Evolutionary conservation across 2,329 filamentous ascomycete genomes (phyloP).

Genomic region (Chlorencoelia australis): DNA sequence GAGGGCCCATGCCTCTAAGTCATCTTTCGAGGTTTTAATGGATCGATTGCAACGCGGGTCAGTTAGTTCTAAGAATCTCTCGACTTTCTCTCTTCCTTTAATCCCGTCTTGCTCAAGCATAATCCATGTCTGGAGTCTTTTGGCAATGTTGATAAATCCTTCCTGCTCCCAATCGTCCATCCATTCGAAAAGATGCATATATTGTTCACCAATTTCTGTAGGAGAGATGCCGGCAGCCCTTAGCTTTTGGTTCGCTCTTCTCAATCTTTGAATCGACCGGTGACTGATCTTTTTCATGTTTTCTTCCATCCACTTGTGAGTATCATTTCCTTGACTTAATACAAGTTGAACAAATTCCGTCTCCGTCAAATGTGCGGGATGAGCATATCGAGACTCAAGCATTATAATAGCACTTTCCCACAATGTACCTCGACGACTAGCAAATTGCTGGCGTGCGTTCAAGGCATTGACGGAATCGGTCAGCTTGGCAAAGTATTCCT

Average conservation of each 20-base stretch:
- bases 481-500: conserved; percentile 1
- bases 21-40: no score
- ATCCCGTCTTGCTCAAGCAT: no score
- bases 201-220: conserved; percentile 6
- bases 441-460: conserved; percentile 7
- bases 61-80: no score
- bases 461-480: conserved; percentile 1
- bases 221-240: conserved; percentile 9
- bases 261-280: conserved; percentile 7
- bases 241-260: conserved; percentile 6
- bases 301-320: conserved; percentile 6
- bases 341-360: conserved; percentile 10
- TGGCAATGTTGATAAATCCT: conserved; percentile 6
- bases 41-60: no score
- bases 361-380: conserved; percentile 11
- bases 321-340: conserved; percentile 4
- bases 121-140: no score
- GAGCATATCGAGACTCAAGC: conserved; percentile 9
- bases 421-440: conserved; percentile 5
- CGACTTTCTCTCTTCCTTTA: no score
- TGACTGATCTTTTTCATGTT: conserved; percentile 4
- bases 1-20: no score
- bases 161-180: conserved; percentile 12
- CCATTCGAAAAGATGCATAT: conserved; percentile 10
- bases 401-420: conserved; percentile 9